Conservation (phyloP, 495 filamentous ascomycete genomes). For the Geopyxis carbonaria region DNA sequence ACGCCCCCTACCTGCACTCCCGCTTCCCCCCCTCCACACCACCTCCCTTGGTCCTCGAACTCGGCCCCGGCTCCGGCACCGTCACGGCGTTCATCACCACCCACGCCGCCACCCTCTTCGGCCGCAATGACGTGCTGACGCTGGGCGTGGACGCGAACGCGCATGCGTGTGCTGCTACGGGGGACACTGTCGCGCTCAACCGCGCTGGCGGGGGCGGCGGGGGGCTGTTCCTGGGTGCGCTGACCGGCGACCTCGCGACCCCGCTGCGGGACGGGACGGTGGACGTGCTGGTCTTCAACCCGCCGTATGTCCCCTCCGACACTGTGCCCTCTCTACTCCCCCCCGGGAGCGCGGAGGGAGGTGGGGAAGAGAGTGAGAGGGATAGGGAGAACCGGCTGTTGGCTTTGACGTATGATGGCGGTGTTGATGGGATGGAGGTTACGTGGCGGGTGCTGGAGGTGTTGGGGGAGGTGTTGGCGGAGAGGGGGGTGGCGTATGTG, state of each 20-base stretch:
- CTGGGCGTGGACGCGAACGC: constrained; percentile 67
- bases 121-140: constrained; percentile 48
- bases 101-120: constrained; percentile 55
- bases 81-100: constrained; percentile 73
- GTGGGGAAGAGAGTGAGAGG: constrained; percentile 31
- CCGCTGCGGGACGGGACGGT: constrained; percentile 39
- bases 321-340: constrained; percentile 41
- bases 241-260: constrained; percentile 48
- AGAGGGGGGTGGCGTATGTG: constrained; percentile 67
- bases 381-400: constrained; percentile 63
- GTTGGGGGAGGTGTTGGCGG: constrained; percentile 45
- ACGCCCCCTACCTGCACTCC: constrained; percentile 51
- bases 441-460: constrained; percentile 58
- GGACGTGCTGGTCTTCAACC: constrained; percentile 88
- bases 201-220: constrained; percentile 6
- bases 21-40: constrained; percentile 35
- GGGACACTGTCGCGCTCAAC: constrained; percentile 37
- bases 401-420: constrained; percentile 76
- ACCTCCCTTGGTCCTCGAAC: constrained; percentile 59
- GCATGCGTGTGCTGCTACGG: constrained; percentile 55
- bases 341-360: constrained; percentile 18
- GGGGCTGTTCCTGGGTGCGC: constrained; percentile 38
- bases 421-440: constrained; percentile 77
- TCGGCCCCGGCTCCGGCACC: constrained; percentile 81
- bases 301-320: constrained; percentile 80